Percentiles rank a stretch among this genome's conserved stretches.
Evolutionary conservation across 306 rosid genomes (phyloP).

Genomic region (Aeschynomene evenia): DNA sequence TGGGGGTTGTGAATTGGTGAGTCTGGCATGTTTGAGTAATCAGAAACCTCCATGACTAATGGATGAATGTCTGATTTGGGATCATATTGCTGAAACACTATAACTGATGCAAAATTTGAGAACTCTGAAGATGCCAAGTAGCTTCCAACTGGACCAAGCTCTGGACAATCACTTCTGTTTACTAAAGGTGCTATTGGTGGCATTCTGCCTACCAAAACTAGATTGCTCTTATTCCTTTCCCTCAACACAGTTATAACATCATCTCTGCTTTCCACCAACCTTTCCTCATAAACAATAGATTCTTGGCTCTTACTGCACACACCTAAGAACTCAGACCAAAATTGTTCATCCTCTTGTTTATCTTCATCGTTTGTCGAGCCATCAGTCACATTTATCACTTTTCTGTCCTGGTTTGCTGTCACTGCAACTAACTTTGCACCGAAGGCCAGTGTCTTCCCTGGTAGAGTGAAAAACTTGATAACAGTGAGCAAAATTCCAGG

Average conservation of each 20-base stretch:
- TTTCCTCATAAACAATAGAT: slow-evolving; percentile 48
- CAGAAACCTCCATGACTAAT: slow-evolving; percentile 50
- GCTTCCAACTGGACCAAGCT: slow-evolving; percentile 70
- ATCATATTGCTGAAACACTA: slow-evolving; percentile 59
- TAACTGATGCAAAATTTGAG: slow-evolving; percentile 48
- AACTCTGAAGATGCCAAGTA: slow-evolving; percentile 62
- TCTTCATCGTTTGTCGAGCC: slow-evolving; percentile 14
- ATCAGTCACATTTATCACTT: slow-evolving; percentile 14
- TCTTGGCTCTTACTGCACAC: slow-evolving; percentile 19
- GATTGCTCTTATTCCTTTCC: slow-evolving; percentile 42
- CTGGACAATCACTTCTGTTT: slow-evolving; percentile 47
- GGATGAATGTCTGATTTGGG: slow-evolving; percentile 34
- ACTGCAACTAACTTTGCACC: slow-evolving; percentile 44
- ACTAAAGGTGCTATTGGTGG: slow-evolving; percentile 46
- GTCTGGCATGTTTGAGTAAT: slow-evolving; percentile 32
- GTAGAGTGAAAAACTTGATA: slow-evolving; percentile 33
- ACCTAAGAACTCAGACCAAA: slow-evolving; percentile 39
- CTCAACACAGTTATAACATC: slow-evolving; percentile 35
- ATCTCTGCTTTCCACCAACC: slow-evolving; percentile 41
- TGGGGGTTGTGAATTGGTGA: slow-evolving; percentile 27
- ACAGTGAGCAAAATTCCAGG: slow-evolving; percentile 54
- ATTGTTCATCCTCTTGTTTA: slow-evolving; percentile 36
- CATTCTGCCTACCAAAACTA: slow-evolving; percentile 55
- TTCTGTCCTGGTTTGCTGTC: slow-evolving; percentile 32
- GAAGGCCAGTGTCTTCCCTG: slow-evolving; percentile 42